phyloP scores from a whole-genome alignment of 1,284 basidiomycete species.

The Rhodotorula mucilaginosa region DNA sequence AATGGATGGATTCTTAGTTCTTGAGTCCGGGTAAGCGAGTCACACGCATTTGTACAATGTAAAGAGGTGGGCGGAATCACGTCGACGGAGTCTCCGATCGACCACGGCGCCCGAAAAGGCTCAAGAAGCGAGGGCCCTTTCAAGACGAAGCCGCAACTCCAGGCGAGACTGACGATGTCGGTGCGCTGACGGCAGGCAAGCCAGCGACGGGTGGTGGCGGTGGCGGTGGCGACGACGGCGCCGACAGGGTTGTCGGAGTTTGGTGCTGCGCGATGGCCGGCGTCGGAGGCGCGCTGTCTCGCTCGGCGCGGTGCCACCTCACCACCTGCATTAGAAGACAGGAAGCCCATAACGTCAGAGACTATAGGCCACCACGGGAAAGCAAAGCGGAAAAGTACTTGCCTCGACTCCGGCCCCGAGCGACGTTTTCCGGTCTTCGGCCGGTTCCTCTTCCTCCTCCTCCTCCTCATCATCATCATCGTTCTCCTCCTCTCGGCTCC shows the following conservation, averaged over 20 bases:
- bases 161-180: no score
- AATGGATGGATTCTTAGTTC: no score
- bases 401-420: slow-evolving; percentile 28
- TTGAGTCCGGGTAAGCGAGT: no score
- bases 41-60: no score
- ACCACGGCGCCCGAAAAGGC: no score
- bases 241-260: no score
- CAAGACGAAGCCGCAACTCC: no score
- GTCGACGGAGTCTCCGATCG: no score
- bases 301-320: slow-evolving; percentile 35
- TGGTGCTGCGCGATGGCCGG: background rate
- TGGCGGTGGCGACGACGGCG: background rate
- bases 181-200: background rate
- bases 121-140: no score
- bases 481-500: background rate
- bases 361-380: background rate
- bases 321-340: slow-evolving; percentile 19
- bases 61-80: no score
- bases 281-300: slow-evolving; percentile 10
- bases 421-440: slow-evolving; percentile 19
- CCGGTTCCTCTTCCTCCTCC: slow-evolving; percentile 19
- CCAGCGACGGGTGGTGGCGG: background rate
- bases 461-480: slow-evolving; percentile 19
- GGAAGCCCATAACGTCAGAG: background rate
- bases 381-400: background rate